Conservation (phyloP, 768 basidiomycete species). For the Leccinum variicolor region DNA sequence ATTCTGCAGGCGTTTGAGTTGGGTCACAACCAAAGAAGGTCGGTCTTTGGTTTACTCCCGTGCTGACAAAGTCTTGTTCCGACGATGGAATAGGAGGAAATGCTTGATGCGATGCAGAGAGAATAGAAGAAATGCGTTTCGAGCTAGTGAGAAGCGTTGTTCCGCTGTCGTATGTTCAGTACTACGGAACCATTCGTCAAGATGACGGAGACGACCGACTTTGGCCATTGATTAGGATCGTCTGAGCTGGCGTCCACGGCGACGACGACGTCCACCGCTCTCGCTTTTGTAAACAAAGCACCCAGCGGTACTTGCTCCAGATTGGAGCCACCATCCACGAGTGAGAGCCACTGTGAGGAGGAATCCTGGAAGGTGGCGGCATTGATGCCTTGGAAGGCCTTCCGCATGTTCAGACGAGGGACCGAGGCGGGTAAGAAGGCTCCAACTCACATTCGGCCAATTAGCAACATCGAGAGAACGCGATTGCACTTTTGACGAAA, state of each 20-base stretch:
- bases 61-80: conserved; percentile 48
- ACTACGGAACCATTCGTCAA: background rate
- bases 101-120: conserved; percentile 50
- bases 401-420: background rate
- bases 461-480: conserved; percentile 60
- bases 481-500: conserved; percentile 43
- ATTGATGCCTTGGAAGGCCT: conserved; percentile 54
- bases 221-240: conserved; percentile 59
- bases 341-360: conserved; percentile 48
- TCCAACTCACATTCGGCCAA: conserved; percentile 55
- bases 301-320: conserved; percentile 68
- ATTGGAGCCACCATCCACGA: conserved; percentile 73
- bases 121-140: conserved; percentile 41
- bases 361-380: conserved; percentile 51
- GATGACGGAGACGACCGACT: conserved; percentile 39
- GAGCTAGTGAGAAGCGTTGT: conserved; percentile 46
- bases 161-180: conserved; percentile 39
- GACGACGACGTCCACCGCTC: conserved; percentile 71
- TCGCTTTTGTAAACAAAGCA: conserved; percentile 65
- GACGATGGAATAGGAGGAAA: conserved; percentile 64
- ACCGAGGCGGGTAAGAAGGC: background rate
- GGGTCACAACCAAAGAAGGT: conserved; percentile 82
- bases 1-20: conserved; percentile 44
- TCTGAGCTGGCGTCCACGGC: conserved; percentile 69
- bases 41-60: conserved; percentile 62